Conservation (phyloP, 192 early-diverging fungal genomes). For the Backusella liffmaniae region DNA sequence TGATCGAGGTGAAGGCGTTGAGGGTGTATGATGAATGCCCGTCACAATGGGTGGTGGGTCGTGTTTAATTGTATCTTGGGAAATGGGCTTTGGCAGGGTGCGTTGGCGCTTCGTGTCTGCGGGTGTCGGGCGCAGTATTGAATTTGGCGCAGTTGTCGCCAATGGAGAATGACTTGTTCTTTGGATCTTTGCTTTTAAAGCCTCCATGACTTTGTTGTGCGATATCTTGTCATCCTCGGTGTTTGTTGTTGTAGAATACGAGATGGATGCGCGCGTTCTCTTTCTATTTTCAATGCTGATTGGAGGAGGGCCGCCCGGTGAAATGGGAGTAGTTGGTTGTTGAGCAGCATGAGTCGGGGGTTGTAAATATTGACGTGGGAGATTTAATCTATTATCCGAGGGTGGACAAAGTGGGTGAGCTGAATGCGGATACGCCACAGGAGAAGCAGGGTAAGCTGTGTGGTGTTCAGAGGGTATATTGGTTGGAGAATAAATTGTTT, state of each 20-base stretch:
- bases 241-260: neutral
- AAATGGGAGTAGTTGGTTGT: constrained; percentile 23
- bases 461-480: neutral
- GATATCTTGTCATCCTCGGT: constrained; percentile 15
- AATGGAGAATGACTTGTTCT: constrained; percentile 9
- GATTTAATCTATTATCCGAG: constrained; percentile 5
- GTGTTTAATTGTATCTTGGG: neutral
- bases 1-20: constrained; percentile 30
- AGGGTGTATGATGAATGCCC: neutral
- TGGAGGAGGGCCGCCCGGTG: neutral
- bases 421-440: constrained; percentile 28
- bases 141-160: neutral
- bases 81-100: constrained; percentile 7
- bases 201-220: constrained; percentile 38
- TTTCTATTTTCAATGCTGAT: neutral
- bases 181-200: constrained; percentile 39
- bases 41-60: neutral
- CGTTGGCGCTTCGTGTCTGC: constrained; percentile 7
- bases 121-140: neutral
- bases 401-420: constrained; percentile 32
- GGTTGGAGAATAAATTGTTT: constrained; percentile 1
- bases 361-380: constrained; percentile 6
- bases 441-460: constrained; percentile 14
- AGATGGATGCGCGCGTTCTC: constrained; percentile 6
- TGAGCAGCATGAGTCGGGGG: neutral